Base-by-base conservation (phyloP, 2,329 filamentous ascomycete genomes). In the Venturia aucupariae region DNA sequence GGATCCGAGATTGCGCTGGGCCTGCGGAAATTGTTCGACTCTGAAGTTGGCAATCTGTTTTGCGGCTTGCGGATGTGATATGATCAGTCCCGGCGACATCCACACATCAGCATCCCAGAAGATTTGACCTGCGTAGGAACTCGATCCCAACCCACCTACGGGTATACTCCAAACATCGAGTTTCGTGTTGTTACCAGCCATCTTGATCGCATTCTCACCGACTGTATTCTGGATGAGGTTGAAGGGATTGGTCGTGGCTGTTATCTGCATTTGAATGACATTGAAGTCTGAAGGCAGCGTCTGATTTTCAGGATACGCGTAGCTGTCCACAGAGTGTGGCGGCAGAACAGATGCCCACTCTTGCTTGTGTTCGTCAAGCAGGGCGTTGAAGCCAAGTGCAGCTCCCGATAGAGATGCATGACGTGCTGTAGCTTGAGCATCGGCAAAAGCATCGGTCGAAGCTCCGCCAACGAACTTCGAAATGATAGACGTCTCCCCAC, bases 391-490 rank as follows among this genome's bases (percentile, higher is more conserved):
- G 0, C 87, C 88, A 38, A 74, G 74, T 5, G 74, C 69, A 64
- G 79, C 76, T 46, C 79, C 86, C 1, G 74, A 72, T 6, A 76
- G 70, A 0, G 82, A 84, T 1, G 86, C 86, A 6, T 79, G 71
- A 65, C 78, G 78, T 1, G 88, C 88, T 1, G 80, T 77, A 1
- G 72, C 69, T 65, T 82, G 76, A 0, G 87, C 82, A 67, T 87
- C 75, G 0, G 75, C 66, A 69, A 90, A 90, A 0, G 86, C 87
- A 72, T 90, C 88, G 0, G 82, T 82, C 1, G 87, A 89, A 4
- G 88, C 87, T 60, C 80, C 82, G 35, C 88, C 88, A 19, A 90
- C 80, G 68, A 82, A 90, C 70, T 91, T 91, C 59, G 80, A 82
- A 57, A 90, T 74, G 1, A 78, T 82, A 3, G 83, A 78, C 0